phyloP scores from a whole-genome alignment of 805 yeast genomes.

The Barnettozyma pratensis region DNA sequence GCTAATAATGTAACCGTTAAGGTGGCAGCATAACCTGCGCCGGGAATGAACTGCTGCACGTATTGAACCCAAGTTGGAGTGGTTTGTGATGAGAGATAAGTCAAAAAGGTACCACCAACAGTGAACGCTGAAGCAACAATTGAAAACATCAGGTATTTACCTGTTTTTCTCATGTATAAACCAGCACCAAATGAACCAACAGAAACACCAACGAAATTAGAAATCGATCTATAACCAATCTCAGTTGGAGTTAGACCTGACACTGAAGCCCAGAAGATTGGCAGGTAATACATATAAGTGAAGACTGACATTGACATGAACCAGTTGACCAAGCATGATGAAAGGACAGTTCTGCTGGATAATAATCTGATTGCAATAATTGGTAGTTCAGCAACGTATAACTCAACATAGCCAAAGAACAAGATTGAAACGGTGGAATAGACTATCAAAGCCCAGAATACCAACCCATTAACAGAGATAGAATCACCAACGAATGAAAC shows the following conservation, averaged over 20 bases:
- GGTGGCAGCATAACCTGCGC: slow-evolving; percentile 61
- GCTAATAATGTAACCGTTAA: slow-evolving; percentile 71
- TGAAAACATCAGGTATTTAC: slow-evolving; percentile 51
- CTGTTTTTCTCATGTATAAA: slow-evolving; percentile 59
- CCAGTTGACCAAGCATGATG: slow-evolving; percentile 63
- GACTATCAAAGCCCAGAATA: slow-evolving; percentile 32
- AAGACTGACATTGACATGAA: slow-evolving; percentile 64
- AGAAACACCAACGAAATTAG: slow-evolving; percentile 65
- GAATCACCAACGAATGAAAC: slow-evolving; percentile 63
- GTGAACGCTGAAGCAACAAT: slow-evolving; percentile 37
- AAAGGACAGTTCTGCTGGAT: slow-evolving; percentile 51
- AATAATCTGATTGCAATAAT: slow-evolving; percentile 56
- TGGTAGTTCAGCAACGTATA: slow-evolving; percentile 46
- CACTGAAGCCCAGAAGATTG: slow-evolving; percentile 59
- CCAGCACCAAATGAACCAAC: slow-evolving; percentile 67
- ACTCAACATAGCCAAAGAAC: slow-evolving; percentile 41
- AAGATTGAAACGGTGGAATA: slow-evolving; percentile 29
- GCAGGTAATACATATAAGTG: slow-evolving; percentile 62
- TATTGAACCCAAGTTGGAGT: slow-evolving; percentile 35
- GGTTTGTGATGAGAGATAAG: slow-evolving; percentile 24
- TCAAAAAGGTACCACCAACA: slow-evolving; percentile 40
- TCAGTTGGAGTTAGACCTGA: slow-evolving; percentile 46
- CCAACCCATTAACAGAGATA: slow-evolving; percentile 39
- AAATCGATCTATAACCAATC: slow-evolving; percentile 48
- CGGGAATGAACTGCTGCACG: slow-evolving; percentile 44